Conservation (phyloP, 2,329 filamentous ascomycete genomes). For the Trichoderma sp. region DNA sequence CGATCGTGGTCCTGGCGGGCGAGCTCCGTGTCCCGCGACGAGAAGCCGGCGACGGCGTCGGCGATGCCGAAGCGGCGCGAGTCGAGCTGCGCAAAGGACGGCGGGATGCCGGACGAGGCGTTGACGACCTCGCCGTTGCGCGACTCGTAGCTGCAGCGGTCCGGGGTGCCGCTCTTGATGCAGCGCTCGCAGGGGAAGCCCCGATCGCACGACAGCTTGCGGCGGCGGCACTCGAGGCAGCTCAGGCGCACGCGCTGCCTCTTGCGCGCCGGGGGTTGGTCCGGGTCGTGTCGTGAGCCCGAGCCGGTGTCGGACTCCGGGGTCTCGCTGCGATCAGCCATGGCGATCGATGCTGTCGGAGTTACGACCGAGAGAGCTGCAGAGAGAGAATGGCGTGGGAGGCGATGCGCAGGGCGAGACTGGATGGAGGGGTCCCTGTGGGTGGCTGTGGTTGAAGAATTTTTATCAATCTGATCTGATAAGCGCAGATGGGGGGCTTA, state of each 20-base stretch:
- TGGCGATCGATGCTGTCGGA: slow-evolving; percentile 37
- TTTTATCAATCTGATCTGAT: slow-evolving; percentile 50
- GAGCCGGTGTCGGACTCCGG: slow-evolving; percentile 43
- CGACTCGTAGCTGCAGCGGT: slow-evolving; percentile 62
- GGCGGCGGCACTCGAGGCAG: slow-evolving; percentile 61
- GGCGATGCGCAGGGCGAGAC: slow-evolving; percentile 23
- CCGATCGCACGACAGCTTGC: slow-evolving; percentile 64
- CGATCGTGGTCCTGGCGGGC: slow-evolving; percentile 57
- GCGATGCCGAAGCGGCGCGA: slow-evolving; percentile 44
- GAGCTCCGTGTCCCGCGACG: slow-evolving; percentile 43
- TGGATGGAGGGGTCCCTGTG: slow-evolving; percentile 31
- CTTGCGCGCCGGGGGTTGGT: slow-evolving; percentile 52
- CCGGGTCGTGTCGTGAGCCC: slow-evolving; percentile 35
- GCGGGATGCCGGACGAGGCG: slow-evolving; percentile 49
- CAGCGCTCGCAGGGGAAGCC: slow-evolving; percentile 64
- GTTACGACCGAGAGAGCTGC: slow-evolving; percentile 38
- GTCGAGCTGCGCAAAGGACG: slow-evolving; percentile 48
- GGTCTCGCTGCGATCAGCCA: slow-evolving; percentile 43
- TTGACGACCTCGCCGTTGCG: slow-evolving; percentile 56
- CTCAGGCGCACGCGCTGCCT: slow-evolving; percentile 61
- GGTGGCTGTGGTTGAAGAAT: slow-evolving; percentile 23
- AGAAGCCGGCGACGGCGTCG: slow-evolving; percentile 37
- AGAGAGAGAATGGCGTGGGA: slow-evolving; percentile 9
- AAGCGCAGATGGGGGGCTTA: slow-evolving; percentile 31
- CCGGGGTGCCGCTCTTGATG: slow-evolving; percentile 63